These are phyloP conservation scores for Roridomyces roridus DNA, from an alignment of 768 basidiomycete species.

Conservation along the genomic window DNA sequence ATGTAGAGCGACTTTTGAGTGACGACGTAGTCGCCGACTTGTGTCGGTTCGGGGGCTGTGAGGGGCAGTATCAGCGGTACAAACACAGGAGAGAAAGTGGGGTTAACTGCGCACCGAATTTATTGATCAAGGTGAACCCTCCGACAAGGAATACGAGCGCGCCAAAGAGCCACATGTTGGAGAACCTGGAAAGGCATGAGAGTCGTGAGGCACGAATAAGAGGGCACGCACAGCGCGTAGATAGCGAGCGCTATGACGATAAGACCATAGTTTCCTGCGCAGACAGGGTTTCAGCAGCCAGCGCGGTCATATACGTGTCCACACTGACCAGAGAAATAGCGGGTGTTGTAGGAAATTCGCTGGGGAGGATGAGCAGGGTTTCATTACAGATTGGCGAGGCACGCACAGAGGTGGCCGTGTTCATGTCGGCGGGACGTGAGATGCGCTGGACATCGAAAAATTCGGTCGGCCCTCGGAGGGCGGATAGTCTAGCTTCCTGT, in stretches of 20 bases:
- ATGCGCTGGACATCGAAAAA: constrained; percentile 87
- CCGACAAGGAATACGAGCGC: constrained; percentile 89
- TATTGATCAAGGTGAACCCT: constrained; percentile 89
- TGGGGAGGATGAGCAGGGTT: constrained; percentile 34
- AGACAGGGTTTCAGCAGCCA: not conserved
- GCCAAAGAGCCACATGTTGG: constrained; percentile 81
- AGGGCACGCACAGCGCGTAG: constrained; percentile 77
- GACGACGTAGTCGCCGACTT: constrained; percentile 79
- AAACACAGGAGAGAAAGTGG: too few species aligned
- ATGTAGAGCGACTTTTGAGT: constrained; percentile 92
- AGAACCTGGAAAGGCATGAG: too few species aligned
- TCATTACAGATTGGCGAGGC: not conserved
- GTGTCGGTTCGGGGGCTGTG: constrained; percentile 82
- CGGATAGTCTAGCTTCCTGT: constrained; percentile 82
- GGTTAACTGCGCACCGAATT: constrained; percentile 82
- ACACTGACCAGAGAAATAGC: constrained; percentile 77
- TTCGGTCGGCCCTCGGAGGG: constrained; percentile 72
- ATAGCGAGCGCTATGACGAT: constrained; percentile 80
- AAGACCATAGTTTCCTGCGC: constrained; percentile 84
- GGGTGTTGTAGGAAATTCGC: constrained; percentile 95
- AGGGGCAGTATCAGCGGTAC: too few species aligned
- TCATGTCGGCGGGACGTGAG: constrained; percentile 83
- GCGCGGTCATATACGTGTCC: not conserved
- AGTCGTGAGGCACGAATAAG: too few species aligned
- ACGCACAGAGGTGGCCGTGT: constrained; percentile 77